Percentiles rank a stretch among this genome's conserved stretches.
These are phyloP conservation scores for Sugiyamaella lignohabitans DNA, from an alignment of 805 yeast genomes.

Conservation along the genomic window DNA sequence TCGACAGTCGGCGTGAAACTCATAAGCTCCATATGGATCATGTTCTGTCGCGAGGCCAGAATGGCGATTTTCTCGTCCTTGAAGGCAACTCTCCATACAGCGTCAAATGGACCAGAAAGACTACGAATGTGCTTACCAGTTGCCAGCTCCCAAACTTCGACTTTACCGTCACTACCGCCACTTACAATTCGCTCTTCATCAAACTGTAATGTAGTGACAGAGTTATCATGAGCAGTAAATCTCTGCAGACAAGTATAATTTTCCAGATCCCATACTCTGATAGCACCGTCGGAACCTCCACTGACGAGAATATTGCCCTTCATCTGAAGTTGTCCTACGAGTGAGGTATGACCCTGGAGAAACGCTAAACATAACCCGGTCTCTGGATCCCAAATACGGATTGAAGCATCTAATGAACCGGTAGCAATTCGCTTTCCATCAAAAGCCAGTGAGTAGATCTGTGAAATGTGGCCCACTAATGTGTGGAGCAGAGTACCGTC, in stretches of 20 bases:
- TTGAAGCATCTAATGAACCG: slow-evolving; percentile 91
- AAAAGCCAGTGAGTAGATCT: slow-evolving; percentile 88
- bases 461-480: slow-evolving; percentile 82
- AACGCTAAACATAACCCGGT: slow-evolving; percentile 76
- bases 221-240: slow-evolving; percentile 40
- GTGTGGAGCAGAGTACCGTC: slow-evolving; percentile 88
- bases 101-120: slow-evolving; percentile 31
- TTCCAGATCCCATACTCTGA: slow-evolving; percentile 77
- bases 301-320: slow-evolving; percentile 67
- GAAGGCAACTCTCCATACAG: slow-evolving; percentile 39
- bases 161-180: slow-evolving; percentile 39
- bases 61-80: slow-evolving; percentile 35
- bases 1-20: slow-evolving; percentile 30
- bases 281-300: slow-evolving; percentile 81
- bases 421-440: slow-evolving; percentile 88
- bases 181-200: slow-evolving; percentile 36
- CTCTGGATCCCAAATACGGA: slow-evolving; percentile 89
- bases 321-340: slow-evolving; percentile 78
- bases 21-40: slow-evolving; percentile 33
- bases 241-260: slow-evolving; percentile 72
- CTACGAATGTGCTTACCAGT: slow-evolving; percentile 36
- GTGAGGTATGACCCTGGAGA: slow-evolving; percentile 83
- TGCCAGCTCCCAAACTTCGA: slow-evolving; percentile 36
- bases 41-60: slow-evolving; percentile 28
- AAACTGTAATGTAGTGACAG: slow-evolving; percentile 37